A percentile compares a stretch with the other conserved stretches of the same genome.
These are phyloP conservation scores for Pleurotus cornucopiae DNA, from an alignment of 768 basidiomycete genomes.

Conservation along the genomic window DNA sequence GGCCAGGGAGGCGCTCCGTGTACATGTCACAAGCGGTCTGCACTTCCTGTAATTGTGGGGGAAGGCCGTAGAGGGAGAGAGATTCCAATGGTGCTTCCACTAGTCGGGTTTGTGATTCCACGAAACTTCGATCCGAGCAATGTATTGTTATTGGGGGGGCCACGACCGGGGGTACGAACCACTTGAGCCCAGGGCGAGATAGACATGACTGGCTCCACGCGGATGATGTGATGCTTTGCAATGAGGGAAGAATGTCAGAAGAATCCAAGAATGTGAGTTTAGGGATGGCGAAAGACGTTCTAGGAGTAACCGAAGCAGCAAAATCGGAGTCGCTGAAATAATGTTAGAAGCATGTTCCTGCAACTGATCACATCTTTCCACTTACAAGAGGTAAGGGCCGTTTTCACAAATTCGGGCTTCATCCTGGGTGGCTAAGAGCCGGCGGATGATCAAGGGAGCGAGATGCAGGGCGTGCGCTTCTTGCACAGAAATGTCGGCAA, in stretches of 20 bases:
- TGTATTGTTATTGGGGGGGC: slow-evolving; percentile 79
- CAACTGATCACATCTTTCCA: not conserved
- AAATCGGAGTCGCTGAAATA: slow-evolving; percentile 50
- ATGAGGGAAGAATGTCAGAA: slow-evolving; percentile 43
- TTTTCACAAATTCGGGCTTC: slow-evolving; percentile 37
- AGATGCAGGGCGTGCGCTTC: slow-evolving; percentile 62
- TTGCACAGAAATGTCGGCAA: slow-evolving; percentile 57
- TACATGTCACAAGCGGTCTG: slow-evolving; percentile 44
- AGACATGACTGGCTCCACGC: slow-evolving; percentile 77
- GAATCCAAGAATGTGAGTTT: slow-evolving; percentile 26
- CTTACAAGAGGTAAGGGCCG: slow-evolving; percentile 41
- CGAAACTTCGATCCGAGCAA: slow-evolving; percentile 74
- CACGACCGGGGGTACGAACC: slow-evolving; percentile 81
- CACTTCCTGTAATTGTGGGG: slow-evolving; percentile 60
- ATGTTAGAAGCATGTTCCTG: not conserved
- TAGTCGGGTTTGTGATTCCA: slow-evolving; percentile 60
- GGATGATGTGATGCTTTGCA: slow-evolving; percentile 55
- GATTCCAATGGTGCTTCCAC: slow-evolving; percentile 72
- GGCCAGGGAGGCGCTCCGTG: slow-evolving; percentile 46
- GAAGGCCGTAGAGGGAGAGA: slow-evolving; percentile 80
- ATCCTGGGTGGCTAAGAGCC: slow-evolving; percentile 43
- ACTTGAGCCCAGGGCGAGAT: slow-evolving; percentile 74
- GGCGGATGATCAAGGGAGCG: slow-evolving; percentile 55
- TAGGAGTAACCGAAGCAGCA: slow-evolving; percentile 29
- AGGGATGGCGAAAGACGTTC: slow-evolving; percentile 27